Base-by-base conservation (phyloP, 352 stramenopile genomes). In the Phytopythium oedochilum region DNA sequence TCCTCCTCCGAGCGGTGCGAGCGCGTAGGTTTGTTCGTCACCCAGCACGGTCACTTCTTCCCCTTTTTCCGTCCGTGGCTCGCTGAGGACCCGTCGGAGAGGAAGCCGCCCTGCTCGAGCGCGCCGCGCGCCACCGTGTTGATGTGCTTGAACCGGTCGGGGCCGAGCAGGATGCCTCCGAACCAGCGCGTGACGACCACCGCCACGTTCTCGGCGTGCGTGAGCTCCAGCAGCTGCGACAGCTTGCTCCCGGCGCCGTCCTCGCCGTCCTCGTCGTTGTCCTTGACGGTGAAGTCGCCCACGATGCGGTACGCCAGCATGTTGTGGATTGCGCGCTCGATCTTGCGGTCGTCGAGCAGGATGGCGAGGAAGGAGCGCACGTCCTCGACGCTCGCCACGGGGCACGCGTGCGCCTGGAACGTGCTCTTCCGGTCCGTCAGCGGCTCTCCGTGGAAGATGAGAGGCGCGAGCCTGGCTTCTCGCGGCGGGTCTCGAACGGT, bases 101-200 rank as follows among this genome's bases (percentile, higher is more conserved):
- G 55, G 59, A 89, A 89, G 0, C 81, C 81, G 22, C 78, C 72
- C 25, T 83, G 74, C 57, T 96, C 86, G 23, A 96, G 62, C 11
- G 84, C 77, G 28, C 88, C 65, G n/a, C 85, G 78, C 11, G 84
- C 80, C 36, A 61, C 70, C 3, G 78, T 81, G 53, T 79, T 88
- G 49, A 94, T 94, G 61, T 96, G 86, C 49, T 90, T 91, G 66
- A 94, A 96, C 2, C 86, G 75, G 49, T 94, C 86, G n/a, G 86
- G 83, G 5, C 86, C 86, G 22, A 96, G 67, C 18, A 86, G 62
- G 25, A 96, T 85, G 53, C 86, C 86, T 20, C 86, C 86, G 48
- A 86, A 96, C 86, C 86, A 96, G 35, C 86, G 64, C 44, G 84
- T 91, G 36, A 96, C 84, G 20, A 96, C 73, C 8, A 94, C 83